These are phyloP conservation scores for Dictyostelium brefeldianum DNA, from an alignment of 78 protist genomes.

Conservation along the genomic window DNA sequence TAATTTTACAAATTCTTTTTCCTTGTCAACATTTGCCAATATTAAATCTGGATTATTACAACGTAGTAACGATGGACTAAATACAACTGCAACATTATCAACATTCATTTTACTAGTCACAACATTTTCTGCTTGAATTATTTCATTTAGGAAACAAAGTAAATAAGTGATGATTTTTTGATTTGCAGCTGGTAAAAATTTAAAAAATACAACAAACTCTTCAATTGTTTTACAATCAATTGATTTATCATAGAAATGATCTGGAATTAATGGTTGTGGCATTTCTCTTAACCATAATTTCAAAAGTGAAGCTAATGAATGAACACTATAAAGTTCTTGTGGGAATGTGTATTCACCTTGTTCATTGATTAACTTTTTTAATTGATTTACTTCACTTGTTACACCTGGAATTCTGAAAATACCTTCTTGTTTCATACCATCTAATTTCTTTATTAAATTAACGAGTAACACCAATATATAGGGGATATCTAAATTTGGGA, in stretches of 20 bases:
- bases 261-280: constrained; percentile 76
- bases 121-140: constrained; percentile 33
- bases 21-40: constrained; percentile 47
- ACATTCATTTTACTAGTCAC: constrained; percentile 29
- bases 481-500: constrained; percentile 61
- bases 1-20: constrained; percentile 25
- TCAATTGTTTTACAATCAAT: constrained; percentile 15
- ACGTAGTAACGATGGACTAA: constrained; percentile 78
- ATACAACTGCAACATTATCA: constrained; percentile 68
- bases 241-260: constrained; percentile 41
- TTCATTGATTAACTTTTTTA: constrained; percentile 20
- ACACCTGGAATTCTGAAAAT: constrained; percentile 80
- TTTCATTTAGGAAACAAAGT: constrained; percentile 17
- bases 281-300: constrained; percentile 76
- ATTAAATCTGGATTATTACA: constrained; percentile 49
- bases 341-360: constrained; percentile 50
- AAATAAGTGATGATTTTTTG: constrained; percentile 57
- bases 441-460: constrained; percentile 15
- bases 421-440: constrained; percentile 68
- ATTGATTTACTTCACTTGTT: not conserved
- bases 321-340: constrained; percentile 4
- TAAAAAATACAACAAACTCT: not conserved
- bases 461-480: constrained; percentile 41
- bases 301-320: constrained; percentile 30
- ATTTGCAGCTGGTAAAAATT: constrained; percentile 20